Base-by-base conservation (phyloP, 2,329 filamentous ascomycete genomes). In the Colletotrichum lini region DNA sequence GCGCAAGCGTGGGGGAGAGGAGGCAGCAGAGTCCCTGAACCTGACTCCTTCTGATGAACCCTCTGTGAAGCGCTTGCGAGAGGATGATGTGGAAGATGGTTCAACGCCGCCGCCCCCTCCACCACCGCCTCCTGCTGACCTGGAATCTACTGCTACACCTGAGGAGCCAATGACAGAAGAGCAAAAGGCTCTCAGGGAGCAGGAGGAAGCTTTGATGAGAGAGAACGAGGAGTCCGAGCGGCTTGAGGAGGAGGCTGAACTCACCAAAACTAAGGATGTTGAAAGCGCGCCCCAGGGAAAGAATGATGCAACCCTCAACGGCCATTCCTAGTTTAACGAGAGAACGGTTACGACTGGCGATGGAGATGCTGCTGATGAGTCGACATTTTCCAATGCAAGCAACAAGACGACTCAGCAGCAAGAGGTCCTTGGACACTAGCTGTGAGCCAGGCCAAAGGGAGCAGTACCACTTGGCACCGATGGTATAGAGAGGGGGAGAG, bases 1-100 rank as follows among this genome's bases (percentile, higher is more conserved):
- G 79, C 88, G 92, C 12, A 94, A 94, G 79, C 87, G 91, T 58
- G 83, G 85, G 9, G 84, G 85, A 12, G 84, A 85, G 6, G 83
- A 83, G n/a, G 77, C 78, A 6, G 75, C 74, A 45, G 83, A 82
- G 18, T 85, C 85, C 38, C 81, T 83, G 1, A 83, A 80, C 47
- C 76, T 81, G 49, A 88, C 86, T 1, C 87, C 88, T 1, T 84
- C 84, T 1, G 90, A 91, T 74, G 84, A 85, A n/a, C 88, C 88
- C 26, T 87, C 84, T 47, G 79, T 86, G 38, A 90, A 90, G 79
- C 84, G 86, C 15, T 71, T 87, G 62, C 86, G 86, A 73, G 86
- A 88, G 65, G 83, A 85, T 15, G 84, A 85, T 26, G 70, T 71
- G 44, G 77, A 76, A 57, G 12, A 79, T 75, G 59, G 77, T 76